Evolutionary conservation across 805 yeast genomes (phyloP).

Genomic region (Candida hungchunana): DNA sequence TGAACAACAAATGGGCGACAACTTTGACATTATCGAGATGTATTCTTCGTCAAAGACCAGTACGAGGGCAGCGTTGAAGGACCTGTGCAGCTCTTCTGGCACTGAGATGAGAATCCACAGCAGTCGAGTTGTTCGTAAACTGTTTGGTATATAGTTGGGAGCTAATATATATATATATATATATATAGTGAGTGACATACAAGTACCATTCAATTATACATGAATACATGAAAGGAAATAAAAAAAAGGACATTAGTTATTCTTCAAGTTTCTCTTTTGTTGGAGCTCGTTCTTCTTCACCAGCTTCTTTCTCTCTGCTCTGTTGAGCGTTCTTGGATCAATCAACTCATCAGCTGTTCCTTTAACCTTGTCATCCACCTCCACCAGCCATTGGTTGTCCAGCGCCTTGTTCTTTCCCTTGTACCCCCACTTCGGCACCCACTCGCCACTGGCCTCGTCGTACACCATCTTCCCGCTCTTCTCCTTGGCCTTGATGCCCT

Average conservation of each 20-base stretch:
- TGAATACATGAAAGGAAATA: neutral
- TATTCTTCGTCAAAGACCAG: constrained; percentile 28
- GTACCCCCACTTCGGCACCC: constrained; percentile 99
- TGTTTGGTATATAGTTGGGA: constrained; percentile 18
- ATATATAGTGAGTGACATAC: neutral
- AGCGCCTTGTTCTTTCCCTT: constrained; percentile 84
- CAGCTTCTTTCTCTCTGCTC: constrained; percentile 80
- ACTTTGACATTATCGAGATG: constrained; percentile 34
- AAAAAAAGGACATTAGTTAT: neutral
- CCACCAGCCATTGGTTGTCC: constrained; percentile 95
- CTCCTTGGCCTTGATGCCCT: constrained; percentile 89
- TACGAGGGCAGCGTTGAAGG: constrained; percentile 28
- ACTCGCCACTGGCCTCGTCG: constrained; percentile 86
- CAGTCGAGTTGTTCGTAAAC: constrained; percentile 19
- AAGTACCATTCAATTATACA: neutral
- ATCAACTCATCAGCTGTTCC: constrained; percentile 59
- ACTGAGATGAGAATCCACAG: constrained; percentile 12
- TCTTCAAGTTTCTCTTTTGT: constrained; percentile 71
- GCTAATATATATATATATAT: neutral
- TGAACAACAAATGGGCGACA: constrained; percentile 26
- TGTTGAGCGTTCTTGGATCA: constrained; percentile 80
- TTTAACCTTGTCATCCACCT: constrained; percentile 73
- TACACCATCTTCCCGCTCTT: constrained; percentile 85
- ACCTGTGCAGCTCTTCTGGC: constrained; percentile 20
- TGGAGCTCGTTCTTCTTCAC: constrained; percentile 81